Base-by-base conservation (phyloP, 331 rosid species). In the Malus hybrid region DNA sequence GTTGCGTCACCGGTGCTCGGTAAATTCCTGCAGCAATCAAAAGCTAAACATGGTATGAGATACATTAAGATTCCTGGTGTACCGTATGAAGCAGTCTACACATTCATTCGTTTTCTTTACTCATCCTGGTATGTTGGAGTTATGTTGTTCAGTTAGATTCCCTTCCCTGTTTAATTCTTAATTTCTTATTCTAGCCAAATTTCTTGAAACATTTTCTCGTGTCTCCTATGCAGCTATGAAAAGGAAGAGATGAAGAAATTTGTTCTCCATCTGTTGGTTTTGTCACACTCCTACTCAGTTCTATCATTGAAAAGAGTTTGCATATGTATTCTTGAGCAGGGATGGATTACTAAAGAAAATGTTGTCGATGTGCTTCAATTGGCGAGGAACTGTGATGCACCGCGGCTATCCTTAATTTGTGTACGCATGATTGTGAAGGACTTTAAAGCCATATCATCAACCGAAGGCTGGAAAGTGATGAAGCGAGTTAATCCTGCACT, bases 381-480 rank as follows among this genome's bases (percentile, higher is more conserved):
- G 52, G 86, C 87, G 6, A 82, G 85, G 79, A 73, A 69, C 28
- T 84, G 87, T 67, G 86, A 87, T 31, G 86, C 90, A 11, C 77
- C 87, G 0, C 79, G 81, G 50, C 90, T 87, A 36, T 78, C 74
- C 61, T 74, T 87, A 6, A 62, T 77, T 55, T 82, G 90, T 60
- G 76, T 78, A 50, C 76, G 78, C 63, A 70, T 71, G 67, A 24
- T 87, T 72, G 72, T 80, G 5, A 81, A 73, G 69, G 81, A 87
- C 77, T 87, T 84, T 65, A 80, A 78, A 28, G 79, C 77, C 63
- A 80, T 87, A 48, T 71, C 85, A 39, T 70, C 83, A 72, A 82
- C 87, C 9, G 82, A 78, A 55, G 90, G 88, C 32, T 87, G 90
- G 90, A 80, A 80, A 78, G 83, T 81, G 36, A 84, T 84, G 87